Evolutionary conservation across 495 filamentous ascomycete species (phyloP).

Genomic region (Podospora australis): DNA sequence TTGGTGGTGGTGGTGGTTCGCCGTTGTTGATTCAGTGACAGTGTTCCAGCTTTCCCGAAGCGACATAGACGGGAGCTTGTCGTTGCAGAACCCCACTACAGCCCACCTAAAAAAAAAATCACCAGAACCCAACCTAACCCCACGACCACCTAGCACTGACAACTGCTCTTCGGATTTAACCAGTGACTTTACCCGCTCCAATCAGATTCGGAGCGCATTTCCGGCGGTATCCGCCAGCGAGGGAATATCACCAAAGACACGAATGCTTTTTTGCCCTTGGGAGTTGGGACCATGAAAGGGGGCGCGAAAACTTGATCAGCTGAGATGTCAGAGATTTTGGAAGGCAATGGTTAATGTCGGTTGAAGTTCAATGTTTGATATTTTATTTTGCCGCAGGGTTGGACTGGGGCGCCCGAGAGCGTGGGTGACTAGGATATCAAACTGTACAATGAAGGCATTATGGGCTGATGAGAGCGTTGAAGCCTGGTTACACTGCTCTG

Average conservation of each 20-base stretch:
- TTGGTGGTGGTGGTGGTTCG: no score
- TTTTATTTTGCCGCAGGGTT: constrained; percentile 7
- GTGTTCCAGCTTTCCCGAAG: no score
- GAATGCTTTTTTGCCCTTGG: no score
- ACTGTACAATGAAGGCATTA: constrained; percentile 7
- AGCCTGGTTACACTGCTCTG: no score
- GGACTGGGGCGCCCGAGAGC: constrained; percentile 7
- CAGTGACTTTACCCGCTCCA: constrained; percentile 33
- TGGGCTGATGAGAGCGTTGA: constrained; percentile 3
- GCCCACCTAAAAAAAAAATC: no score
- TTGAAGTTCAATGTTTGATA: constrained; percentile 4
- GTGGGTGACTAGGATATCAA: constrained; percentile 1
- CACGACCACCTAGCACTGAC: constrained; percentile 10
- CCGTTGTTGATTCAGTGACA: no score
- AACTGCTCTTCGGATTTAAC: constrained; percentile 18
- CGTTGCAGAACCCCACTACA: no score
- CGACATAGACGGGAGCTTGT: no score
- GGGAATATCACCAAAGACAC: constrained; percentile 1
- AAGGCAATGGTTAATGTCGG: background rate
- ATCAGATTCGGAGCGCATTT: constrained; percentile 17
- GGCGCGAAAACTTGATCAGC: no score
- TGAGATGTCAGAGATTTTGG: constrained; percentile 28
- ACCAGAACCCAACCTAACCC: no score
- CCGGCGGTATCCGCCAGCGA: constrained; percentile 21
- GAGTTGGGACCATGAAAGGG: background rate